Base-by-base conservation (phyloP, 108 stramenopile species). In the Skeletonema marinoi region DNA sequence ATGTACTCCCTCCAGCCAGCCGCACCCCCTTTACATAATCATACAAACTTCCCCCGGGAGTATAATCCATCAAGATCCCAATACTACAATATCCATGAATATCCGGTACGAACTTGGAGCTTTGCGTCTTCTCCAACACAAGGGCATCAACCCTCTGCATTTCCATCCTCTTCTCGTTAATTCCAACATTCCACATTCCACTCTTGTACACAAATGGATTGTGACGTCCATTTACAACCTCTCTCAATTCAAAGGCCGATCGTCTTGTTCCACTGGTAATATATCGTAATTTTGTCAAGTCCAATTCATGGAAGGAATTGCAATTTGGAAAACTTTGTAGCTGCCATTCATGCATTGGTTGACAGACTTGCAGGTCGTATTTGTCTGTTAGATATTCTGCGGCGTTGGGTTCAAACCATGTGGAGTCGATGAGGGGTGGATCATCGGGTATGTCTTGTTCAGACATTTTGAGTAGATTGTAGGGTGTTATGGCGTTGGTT, bases 241-340 rank as follows among this genome's bases (percentile, higher is more conserved):
- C 35, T 16, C 29, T 77, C 58, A 82, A 44, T 65, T 83, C 76
- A 39, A 77, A 77, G 3, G 82, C 82, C 10, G 65, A 70, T 19
- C 82, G 31, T 32, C 14, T 8, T 30, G 7, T 42, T 3, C 29
- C 82, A 16, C 56, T 54, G 59, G 73, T 77, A 44, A 83, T 77
- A 38, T 68, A 51, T 16, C 56, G 38, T 42, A 77, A 32, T 16
- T 59, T 29, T 32, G 3, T 12, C 75, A 80, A 39, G 32, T 84
- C 79, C 63, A 85, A 25, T 61, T 85, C 80, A 65, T 85, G 84
- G 44, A 85, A 82, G 6, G 29, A 38, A 41, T 85, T 85, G 58
- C 84, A 85, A 69, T 77, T 73, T 12, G 77, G 54, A 70, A 68
- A 85, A 60, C 51, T 69, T 21, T 54, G 6, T 51, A 71, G 25